These are phyloP conservation scores for Hericium coralloides DNA, from an alignment of 768 basidiomycete genomes.

Conservation along the genomic window DNA sequence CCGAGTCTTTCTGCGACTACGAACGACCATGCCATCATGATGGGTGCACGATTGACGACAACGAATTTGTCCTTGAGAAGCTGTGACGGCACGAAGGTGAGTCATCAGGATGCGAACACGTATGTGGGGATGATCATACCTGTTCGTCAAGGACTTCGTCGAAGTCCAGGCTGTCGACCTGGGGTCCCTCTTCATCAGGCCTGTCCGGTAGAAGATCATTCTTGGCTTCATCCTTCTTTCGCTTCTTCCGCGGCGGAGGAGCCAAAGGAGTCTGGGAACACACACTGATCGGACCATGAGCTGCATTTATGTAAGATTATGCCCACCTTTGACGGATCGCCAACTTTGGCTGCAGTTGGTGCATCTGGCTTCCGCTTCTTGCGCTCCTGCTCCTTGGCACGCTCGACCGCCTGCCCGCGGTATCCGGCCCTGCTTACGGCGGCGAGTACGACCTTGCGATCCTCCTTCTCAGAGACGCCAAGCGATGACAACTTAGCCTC, in stretches of 20 bases:
- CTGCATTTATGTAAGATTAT: not conserved
- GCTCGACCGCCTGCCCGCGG: conserved; percentile 17
- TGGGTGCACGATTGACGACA: conserved; percentile 83
- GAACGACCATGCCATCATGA: conserved; percentile 92
- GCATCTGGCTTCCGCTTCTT: conserved; percentile 6
- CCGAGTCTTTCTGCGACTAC: conserved; percentile 80
- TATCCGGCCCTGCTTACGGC: conserved; percentile 63
- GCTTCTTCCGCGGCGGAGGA: conserved; percentile 31
- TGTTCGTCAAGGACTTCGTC: conserved; percentile 65
- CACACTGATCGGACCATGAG: too few species aligned
- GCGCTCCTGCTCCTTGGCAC: conserved; percentile 11
- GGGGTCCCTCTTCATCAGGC: conserved; percentile 40
- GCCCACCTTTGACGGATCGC: conserved; percentile 4
- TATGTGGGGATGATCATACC: conserved; percentile 29
- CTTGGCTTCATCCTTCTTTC: conserved; percentile 33
- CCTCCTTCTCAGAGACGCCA: conserved; percentile 57
- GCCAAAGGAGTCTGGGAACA: too few species aligned
- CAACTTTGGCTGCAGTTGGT: not conserved
- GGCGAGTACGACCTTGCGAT: conserved; percentile 47
- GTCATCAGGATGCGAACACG: not conserved
- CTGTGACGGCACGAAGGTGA: conserved; percentile 27
- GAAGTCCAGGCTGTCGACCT: conserved; percentile 55
- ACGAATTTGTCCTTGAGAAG: conserved; percentile 48
- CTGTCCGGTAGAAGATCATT: conserved; percentile 53
- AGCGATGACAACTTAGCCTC: conserved; percentile 47